These are phyloP conservation scores for Holtermanniella nyarrowii DNA, from an alignment of 768 basidiomycete genomes.

Conservation along the genomic window DNA sequence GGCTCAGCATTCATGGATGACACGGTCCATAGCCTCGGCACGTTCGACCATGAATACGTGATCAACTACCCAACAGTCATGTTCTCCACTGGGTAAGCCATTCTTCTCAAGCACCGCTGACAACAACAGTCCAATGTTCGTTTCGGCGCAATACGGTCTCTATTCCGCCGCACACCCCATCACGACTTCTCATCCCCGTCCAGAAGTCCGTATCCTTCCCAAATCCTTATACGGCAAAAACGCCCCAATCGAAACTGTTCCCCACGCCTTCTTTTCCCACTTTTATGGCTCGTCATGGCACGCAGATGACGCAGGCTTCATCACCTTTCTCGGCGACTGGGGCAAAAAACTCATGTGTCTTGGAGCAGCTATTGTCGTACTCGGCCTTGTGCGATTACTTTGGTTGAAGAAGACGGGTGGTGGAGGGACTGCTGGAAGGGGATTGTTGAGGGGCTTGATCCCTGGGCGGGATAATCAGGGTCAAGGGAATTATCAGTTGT, in stretches of 20 bases:
- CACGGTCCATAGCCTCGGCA: constrained; percentile 79
- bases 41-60: constrained; percentile 87
- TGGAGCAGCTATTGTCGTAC: constrained; percentile 59
- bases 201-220: constrained; percentile 80
- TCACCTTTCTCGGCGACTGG: constrained; percentile 79
- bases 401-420: constrained; percentile 3
- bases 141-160: constrained; percentile 85
- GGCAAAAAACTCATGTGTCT: constrained; percentile 82
- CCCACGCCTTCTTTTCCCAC: constrained; percentile 90
- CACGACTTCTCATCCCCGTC: constrained; percentile 49
- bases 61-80: constrained; percentile 99
- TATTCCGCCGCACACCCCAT: constrained; percentile 48
- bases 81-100: constrained; percentile 71
- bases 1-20: constrained; percentile 81
- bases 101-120: background rate
- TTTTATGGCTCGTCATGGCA: constrained; percentile 99
- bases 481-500: constrained; percentile 11
- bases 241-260: constrained; percentile 66
- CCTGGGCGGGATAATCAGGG: background rate
- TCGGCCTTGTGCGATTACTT: constrained; percentile 54
- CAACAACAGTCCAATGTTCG: constrained; percentile 78
- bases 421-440: background rate
- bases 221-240: constrained; percentile 98
- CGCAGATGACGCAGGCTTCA: constrained; percentile 94
- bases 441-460: background rate